Conservation (phyloP, 129 eudicot genomes). For the Pulicaria dysenterica region DNA sequence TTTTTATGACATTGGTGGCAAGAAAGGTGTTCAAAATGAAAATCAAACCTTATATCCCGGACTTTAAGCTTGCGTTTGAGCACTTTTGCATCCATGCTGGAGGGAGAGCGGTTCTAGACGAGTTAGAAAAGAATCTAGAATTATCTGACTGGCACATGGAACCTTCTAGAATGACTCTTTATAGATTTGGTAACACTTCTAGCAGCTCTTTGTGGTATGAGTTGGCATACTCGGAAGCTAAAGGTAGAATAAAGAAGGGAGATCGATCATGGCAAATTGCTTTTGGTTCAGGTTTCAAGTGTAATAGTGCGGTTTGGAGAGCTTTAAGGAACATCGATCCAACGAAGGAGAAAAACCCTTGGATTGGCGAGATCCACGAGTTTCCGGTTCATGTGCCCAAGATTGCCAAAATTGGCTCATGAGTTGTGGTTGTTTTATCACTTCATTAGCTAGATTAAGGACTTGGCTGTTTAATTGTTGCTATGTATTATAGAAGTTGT, state of each 20-base stretch:
- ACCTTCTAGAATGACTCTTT: conserved; percentile 74
- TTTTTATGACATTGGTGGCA: conserved; percentile 51
- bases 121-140: conserved; percentile 64
- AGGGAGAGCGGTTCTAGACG: conserved; percentile 69
- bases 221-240: conserved; percentile 65
- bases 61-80: conserved; percentile 72
- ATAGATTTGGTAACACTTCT: conserved; percentile 72
- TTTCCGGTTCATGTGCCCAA: conserved; percentile 62
- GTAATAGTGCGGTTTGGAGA: conserved; percentile 74
- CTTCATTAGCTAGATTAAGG: background rate
- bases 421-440: background rate
- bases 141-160: conserved; percentile 69
- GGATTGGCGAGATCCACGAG: conserved; percentile 61
- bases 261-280: conserved; percentile 73
- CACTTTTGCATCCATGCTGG: conserved; percentile 75
- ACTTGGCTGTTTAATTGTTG: background rate
- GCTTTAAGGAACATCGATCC: conserved; percentile 59
- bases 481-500: conserved; percentile 16
- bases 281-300: conserved; percentile 72
- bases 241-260: conserved; percentile 63
- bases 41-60: conserved; percentile 64
- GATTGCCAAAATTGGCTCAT: conserved; percentile 30
- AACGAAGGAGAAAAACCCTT: conserved; percentile 59
- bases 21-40: conserved; percentile 63
- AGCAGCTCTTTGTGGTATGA: conserved; percentile 79